Evolutionary conservation across 805 yeast species (phyloP).

Genomic region (Kuraishia hungarica): DNA sequence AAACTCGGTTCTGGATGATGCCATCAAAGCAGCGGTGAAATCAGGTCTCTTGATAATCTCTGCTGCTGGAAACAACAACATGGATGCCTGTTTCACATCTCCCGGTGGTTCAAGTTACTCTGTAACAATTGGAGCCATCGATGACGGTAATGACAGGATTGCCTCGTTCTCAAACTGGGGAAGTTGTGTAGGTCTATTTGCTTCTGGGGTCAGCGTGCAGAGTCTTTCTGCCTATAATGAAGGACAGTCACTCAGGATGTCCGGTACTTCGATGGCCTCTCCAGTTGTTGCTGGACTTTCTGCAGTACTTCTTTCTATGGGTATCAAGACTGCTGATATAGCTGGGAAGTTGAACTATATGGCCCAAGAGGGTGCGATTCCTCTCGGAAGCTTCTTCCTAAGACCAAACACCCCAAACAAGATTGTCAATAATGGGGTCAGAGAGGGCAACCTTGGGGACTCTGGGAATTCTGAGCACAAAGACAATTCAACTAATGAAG

Average conservation of each 20-base stretch:
- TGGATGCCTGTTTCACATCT: slow-evolving; percentile 75
- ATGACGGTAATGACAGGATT: slow-evolving; percentile 58
- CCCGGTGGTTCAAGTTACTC: slow-evolving; percentile 75
- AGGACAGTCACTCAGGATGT: slow-evolving; percentile 26
- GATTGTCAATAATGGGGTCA: slow-evolving; percentile 27
- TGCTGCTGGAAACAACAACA: slow-evolving; percentile 82
- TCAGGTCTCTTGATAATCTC: slow-evolving; percentile 66
- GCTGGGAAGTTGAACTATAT: slow-evolving; percentile 31
- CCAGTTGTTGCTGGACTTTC: slow-evolving; percentile 66
- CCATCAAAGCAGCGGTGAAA: slow-evolving; percentile 65
- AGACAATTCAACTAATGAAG: background rate
- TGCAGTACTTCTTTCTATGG: slow-evolving; percentile 46
- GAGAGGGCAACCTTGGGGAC: slow-evolving; percentile 4
- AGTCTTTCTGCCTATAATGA: slow-evolving; percentile 25
- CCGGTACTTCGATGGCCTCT: slow-evolving; percentile 81
- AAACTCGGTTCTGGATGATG: slow-evolving; percentile 61
- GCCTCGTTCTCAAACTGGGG: slow-evolving; percentile 92
- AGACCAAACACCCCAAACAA: slow-evolving; percentile 55
- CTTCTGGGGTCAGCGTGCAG: slow-evolving; percentile 66
- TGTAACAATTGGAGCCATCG: slow-evolving; percentile 83
- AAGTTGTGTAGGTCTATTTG: slow-evolving; percentile 77
- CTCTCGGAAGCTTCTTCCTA: slow-evolving; percentile 32
- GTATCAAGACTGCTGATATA: slow-evolving; percentile 34
- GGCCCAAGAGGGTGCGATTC: slow-evolving; percentile 40
- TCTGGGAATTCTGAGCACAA: background rate